Percentiles rank a stretch among this genome's conserved stretches.
phyloP scores from a whole-genome alignment of 257 asterid genomes.

The Penstemon eatonii region DNA sequence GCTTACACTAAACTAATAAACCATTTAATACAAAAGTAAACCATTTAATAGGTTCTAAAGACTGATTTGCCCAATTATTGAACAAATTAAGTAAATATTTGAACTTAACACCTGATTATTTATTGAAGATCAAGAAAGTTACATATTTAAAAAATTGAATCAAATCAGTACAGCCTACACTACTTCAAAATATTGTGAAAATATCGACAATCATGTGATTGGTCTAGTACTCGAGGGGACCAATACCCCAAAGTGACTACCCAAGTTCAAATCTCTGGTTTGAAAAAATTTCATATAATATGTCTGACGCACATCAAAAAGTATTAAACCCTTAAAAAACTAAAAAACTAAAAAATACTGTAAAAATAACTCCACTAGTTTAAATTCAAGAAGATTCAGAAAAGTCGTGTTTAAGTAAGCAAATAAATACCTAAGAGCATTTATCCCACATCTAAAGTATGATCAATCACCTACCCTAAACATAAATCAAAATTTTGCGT shows the following conservation, averaged over 20 bases:
- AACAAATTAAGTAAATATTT: too few species aligned
- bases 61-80: too few species aligned
- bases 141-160: conserved; percentile 26
- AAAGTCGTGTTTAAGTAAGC: background rate
- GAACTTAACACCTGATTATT: background rate
- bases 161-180: conserved; percentile 25
- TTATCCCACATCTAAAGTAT: conserved; percentile 28
- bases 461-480: conserved; percentile 37
- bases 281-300: background rate
- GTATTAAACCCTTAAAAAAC: background rate
- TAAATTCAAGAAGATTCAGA: conserved; percentile 26
- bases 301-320: background rate
- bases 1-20: too few species aligned
- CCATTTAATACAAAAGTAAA: too few species aligned
- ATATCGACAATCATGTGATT: background rate
- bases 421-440: conserved; percentile 24
- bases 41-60: too few species aligned
- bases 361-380: conserved; percentile 30
- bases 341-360: conserved; percentile 4
- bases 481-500: conserved; percentile 48
- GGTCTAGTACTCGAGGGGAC: background rate
- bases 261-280: background rate
- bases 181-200: background rate
- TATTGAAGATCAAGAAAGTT: conserved; percentile 13
- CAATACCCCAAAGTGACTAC: too few species aligned